Evolutionary conservation across 768 basidiomycete species (phyloP), one percentile per base, ranked within the genome.

Genomic region (Phaeotremella skinneri): DNA sequence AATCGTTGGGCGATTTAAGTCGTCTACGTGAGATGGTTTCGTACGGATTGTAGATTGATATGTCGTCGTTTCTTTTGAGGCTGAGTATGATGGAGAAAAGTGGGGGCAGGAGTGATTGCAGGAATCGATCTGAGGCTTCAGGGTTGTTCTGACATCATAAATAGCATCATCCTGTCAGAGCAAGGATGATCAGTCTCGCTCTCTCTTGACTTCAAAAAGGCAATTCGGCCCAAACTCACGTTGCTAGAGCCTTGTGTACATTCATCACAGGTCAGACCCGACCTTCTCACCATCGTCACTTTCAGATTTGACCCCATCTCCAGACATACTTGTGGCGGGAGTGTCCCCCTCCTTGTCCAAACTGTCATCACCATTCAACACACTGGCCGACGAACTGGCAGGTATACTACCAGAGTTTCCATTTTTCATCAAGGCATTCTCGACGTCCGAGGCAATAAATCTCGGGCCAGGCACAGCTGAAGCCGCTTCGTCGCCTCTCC

Each of bases 341-440:
- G 53, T 60, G 20, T 32, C 53, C 32, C 13, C 34, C 20, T 62
- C 43, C 52, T 56, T 49, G 50, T 56, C 61, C 20, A 21, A 25
- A 30, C 42, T 42, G n/a, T 48, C 49, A n/a, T 64, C 65, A 11
- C 48, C 55, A 48, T 42, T 62, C 54, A 47, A 45, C 11, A 50
- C 48, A 17, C 50, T 55, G 7, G 39, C 63, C 2, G 53, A 31
- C 14, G 61, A 64, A 52, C 29, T 53, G 2, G 56, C 31, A 3
- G 41, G 62, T 42, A 42, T 54, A 32, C 52, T 55, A 29, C 11
- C 62, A 23, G 29, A 32, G 25, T 37, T 37, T 17, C 34, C 34
- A 32, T 47, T 52, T 51, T 70, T 73, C 68, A 73, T 70, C 41
- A 73, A 52, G 4, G 69, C 68, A 30, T 62, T 57, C 41, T 73